Conservation (phyloP, 345 rosid species). For the Rhodamnia argentea region DNA sequence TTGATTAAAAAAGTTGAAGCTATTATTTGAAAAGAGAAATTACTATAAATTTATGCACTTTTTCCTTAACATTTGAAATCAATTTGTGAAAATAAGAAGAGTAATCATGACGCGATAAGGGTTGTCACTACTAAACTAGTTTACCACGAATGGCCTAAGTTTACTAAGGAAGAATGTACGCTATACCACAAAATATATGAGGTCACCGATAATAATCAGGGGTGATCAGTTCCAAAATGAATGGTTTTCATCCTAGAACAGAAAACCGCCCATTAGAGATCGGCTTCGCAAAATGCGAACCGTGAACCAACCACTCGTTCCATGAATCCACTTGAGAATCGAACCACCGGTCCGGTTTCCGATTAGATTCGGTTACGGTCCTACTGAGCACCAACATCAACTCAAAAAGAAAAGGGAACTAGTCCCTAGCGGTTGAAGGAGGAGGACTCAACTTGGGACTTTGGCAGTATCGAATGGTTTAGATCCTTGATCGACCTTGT, state of each 20-base stretch:
- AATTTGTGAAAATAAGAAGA: background rate
- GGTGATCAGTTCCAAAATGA: too few relatives aligned
- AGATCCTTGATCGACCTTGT: background rate
- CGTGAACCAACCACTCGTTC: too few relatives aligned
- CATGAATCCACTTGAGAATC: fast-evolving
- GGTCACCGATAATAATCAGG: too few relatives aligned
- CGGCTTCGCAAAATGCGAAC: too few relatives aligned
- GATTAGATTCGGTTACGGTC: too few relatives aligned
- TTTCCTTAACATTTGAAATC: background rate
- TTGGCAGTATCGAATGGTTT: background rate
- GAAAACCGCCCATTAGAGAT: too few relatives aligned
- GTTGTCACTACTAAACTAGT: background rate
- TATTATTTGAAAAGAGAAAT: background rate
- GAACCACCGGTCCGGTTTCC: too few relatives aligned
- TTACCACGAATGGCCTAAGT: background rate
- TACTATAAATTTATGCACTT: background rate
- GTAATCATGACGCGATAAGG: background rate
- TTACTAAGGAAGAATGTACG: background rate
- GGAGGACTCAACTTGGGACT: too few relatives aligned
- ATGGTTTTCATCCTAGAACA: too few relatives aligned
- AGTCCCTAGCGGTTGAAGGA: too few relatives aligned
- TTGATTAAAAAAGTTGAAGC: background rate
- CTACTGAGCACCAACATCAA: too few relatives aligned
- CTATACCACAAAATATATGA: background rate
- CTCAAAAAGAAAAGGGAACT: too few relatives aligned